Conservation (phyloP, 176 grass and related monocot genomes). For the Metroxylon sagu region DNA sequence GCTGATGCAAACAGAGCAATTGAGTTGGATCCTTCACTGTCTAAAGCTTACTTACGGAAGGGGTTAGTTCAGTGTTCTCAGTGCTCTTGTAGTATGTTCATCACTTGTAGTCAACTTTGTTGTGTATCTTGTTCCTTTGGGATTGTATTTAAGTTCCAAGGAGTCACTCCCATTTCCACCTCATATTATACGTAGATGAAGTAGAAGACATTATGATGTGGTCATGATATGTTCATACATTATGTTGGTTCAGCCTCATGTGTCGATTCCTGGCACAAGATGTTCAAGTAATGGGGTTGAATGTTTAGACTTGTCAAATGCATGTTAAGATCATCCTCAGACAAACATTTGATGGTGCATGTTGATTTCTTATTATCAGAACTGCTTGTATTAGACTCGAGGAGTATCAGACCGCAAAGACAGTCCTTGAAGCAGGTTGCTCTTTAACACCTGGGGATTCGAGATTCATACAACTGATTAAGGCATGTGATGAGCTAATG, state of each 20-base stretch:
- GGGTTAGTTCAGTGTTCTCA: slow-evolving; percentile 33
- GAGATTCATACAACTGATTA: slow-evolving; percentile 64
- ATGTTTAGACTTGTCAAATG: neutral
- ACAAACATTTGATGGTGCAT: neutral
- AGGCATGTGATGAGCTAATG: slow-evolving; percentile 74
- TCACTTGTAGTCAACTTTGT: neutral
- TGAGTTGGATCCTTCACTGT: slow-evolving; percentile 45
- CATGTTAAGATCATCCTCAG: neutral
- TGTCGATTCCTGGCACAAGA: no score
- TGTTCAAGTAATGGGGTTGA: no score
- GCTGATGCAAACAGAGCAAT: no score
- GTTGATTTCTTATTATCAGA: slow-evolving; percentile 21
- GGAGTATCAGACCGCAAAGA: slow-evolving; percentile 88
- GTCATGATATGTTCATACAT: no score
- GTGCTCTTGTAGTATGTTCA: neutral
- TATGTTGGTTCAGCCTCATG: no score
- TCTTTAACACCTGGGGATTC: slow-evolving; percentile 52
- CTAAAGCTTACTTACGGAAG: slow-evolving; percentile 74
- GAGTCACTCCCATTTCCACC: no score
- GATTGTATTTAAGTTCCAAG: neutral
- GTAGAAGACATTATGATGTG: no score
- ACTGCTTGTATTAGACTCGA: slow-evolving; percentile 76
- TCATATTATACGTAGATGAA: no score
- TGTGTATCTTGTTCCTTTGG: neutral
- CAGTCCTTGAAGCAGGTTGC: slow-evolving; percentile 60